Conservation (phyloP, 805 yeast genomes). For the Yarrowia sp. region DNA sequence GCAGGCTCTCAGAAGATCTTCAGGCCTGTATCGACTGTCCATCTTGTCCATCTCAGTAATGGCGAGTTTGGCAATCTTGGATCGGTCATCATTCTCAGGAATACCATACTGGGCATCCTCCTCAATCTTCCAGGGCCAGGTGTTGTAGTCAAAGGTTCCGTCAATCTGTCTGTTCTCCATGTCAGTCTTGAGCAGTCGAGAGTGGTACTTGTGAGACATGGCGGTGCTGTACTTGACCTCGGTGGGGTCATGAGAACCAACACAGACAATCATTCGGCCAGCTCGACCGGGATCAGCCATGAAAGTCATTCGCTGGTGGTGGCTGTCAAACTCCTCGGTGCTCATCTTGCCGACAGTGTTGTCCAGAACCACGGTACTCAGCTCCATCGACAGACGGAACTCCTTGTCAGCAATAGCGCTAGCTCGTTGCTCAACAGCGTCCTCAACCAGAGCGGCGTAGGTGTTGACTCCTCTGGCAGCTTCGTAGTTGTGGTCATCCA, state of each 20-base stretch:
- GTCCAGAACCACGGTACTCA: constrained; percentile 58
- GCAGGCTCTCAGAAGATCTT: background rate
- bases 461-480: background rate
- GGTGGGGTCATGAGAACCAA: constrained; percentile 13
- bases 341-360: background rate
- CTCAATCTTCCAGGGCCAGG: constrained; percentile 32
- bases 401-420: constrained; percentile 67
- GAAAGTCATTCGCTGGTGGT: constrained; percentile 22
- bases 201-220: constrained; percentile 23
- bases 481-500: background rate
- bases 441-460: constrained; percentile 9
- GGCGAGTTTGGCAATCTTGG: background rate
- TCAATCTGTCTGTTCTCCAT: constrained; percentile 1
- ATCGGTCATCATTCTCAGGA: background rate
- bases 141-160: background rate
- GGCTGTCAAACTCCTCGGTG: constrained; percentile 7
- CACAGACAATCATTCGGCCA: constrained; percentile 24
- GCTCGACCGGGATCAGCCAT: constrained; percentile 27
- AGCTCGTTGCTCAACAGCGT: constrained; percentile 46
- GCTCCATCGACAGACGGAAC: constrained; percentile 62
- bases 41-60: constrained; percentile 4
- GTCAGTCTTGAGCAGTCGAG: constrained; percentile 3
- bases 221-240: constrained; percentile 2
- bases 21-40: constrained; percentile 14
- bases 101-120: background rate